Conservation (phyloP, 2,329 filamentous ascomycete species). For the Colletotrichum eremochloae region DNA sequence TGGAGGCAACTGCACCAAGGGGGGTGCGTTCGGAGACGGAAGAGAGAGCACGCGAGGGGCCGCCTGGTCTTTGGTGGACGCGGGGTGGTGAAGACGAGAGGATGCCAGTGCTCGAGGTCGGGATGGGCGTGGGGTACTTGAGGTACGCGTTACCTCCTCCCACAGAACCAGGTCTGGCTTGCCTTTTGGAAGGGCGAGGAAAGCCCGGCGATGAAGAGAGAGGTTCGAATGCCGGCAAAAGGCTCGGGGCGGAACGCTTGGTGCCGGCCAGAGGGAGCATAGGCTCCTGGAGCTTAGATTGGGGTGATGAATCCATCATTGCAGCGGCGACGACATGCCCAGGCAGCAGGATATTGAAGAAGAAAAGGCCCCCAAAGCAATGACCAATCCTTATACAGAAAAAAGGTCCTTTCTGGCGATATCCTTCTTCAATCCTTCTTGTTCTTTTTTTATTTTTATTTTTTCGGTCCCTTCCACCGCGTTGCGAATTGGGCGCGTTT, state of each 20-base stretch:
- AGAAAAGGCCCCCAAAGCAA: background rate
- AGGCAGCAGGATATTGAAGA: constrained; percentile 9
- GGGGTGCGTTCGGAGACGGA: constrained; percentile 83
- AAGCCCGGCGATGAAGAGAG: constrained; percentile 82
- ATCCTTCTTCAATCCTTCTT: background rate
- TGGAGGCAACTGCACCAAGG: constrained; percentile 83
- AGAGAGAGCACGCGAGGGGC: constrained; percentile 61
- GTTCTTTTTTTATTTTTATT: background rate
- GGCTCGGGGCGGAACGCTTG: constrained; percentile 74
- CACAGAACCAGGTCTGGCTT: constrained; percentile 58
- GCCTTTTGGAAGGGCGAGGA: constrained; percentile 77
- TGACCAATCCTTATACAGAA: background rate
- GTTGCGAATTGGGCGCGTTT: constrained; percentile 37
- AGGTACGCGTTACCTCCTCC: constrained; percentile 62
- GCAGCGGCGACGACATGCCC: constrained; percentile 37
- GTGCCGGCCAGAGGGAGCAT: constrained; percentile 58
- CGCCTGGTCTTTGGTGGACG: constrained; percentile 46
- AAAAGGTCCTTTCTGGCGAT: background rate
- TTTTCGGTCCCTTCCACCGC: constrained; percentile 21
- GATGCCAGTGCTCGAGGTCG: constrained; percentile 93
- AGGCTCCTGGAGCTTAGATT: constrained; percentile 51
- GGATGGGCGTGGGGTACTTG: constrained; percentile 93
- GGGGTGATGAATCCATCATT: constrained; percentile 59
- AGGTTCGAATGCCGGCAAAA: constrained; percentile 85
- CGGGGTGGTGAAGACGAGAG: constrained; percentile 86